A percentile compares a stretch with the other conserved stretches of the same genome.
Evolutionary conservation across 805 yeast genomes (phyloP).

Genomic region (Nakazawaea pomicola): DNA sequence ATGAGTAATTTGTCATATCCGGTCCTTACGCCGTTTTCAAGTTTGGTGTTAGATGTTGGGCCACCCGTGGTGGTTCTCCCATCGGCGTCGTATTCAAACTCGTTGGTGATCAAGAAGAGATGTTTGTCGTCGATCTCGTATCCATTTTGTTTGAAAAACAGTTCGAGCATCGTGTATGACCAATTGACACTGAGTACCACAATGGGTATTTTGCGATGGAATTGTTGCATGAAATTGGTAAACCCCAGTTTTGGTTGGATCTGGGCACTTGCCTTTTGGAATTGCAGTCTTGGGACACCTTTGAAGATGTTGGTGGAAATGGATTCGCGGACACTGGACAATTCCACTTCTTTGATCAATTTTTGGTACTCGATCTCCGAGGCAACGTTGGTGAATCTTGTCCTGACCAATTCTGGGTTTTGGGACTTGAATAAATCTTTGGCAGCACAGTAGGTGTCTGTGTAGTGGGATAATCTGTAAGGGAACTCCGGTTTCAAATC

Average conservation of each 20-base stretch:
- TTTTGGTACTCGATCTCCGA: slow-evolving; percentile 42
- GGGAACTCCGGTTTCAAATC: slow-evolving; percentile 28
- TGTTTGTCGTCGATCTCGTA: slow-evolving; percentile 14
- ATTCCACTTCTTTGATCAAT: slow-evolving; percentile 41
- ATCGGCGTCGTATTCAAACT: slow-evolving; percentile 33
- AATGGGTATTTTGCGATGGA: slow-evolving; percentile 12
- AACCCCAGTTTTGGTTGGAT: slow-evolving; percentile 38
- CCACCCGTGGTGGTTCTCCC: slow-evolving; percentile 15
- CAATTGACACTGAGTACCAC: slow-evolving; percentile 56
- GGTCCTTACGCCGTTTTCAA: slow-evolving; percentile 33
- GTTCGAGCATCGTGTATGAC: slow-evolving; percentile 45
- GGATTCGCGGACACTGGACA: slow-evolving; percentile 41
- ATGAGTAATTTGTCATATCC: slow-evolving; percentile 45
- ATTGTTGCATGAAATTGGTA: slow-evolving; percentile 21
- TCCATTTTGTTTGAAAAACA: slow-evolving; percentile 22
- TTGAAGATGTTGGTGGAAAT: slow-evolving; percentile 33
- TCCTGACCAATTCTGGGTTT: slow-evolving; percentile 18
- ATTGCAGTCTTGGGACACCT: slow-evolving; percentile 29
- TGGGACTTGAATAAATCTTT: slow-evolving; percentile 25
- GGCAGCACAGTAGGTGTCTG: slow-evolving; percentile 34
- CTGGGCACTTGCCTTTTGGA: slow-evolving; percentile 30
- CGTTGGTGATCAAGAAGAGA: slow-evolving; percentile 42
- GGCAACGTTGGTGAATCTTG: slow-evolving; percentile 21
- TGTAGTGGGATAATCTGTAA: slow-evolving; percentile 39
- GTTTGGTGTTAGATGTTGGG: neutral